phyloP scores from a whole-genome alignment of 345 rosid genomes.

The Hibiscus mutabilis region DNA sequence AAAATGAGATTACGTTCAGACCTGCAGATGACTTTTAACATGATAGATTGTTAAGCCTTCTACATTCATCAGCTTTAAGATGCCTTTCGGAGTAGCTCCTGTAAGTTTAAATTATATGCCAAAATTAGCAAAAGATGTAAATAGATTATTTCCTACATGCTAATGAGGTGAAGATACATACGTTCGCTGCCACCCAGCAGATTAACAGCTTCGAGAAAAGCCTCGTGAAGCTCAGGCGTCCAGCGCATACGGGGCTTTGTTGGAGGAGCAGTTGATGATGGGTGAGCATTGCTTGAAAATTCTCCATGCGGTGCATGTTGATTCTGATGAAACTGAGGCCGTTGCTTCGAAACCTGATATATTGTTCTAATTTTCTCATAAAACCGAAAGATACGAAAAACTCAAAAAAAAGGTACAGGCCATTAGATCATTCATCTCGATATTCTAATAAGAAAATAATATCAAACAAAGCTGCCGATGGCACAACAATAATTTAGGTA shows the following conservation, averaged over 20 bases:
- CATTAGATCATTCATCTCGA: not conserved
- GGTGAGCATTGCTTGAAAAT: constrained; percentile 20
- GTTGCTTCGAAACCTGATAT: constrained; percentile 33
- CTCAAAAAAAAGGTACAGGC: not conserved
- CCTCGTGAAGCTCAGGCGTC: constrained; percentile 94
- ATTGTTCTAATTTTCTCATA: not conserved
- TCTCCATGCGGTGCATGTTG: constrained; percentile 33
- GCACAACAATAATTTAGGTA: not conserved
- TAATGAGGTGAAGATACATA: constrained; percentile 29
- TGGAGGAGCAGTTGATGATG: constrained; percentile 27
- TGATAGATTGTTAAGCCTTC: constrained; percentile 85
- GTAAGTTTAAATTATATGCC: constrained; percentile 20
- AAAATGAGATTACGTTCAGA: constrained; percentile 14
- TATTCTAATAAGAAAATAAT: not conserved
- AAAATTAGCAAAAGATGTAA: not conserved
- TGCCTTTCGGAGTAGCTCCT: constrained; percentile 97
- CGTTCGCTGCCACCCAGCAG: constrained; percentile 88
- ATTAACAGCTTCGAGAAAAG: constrained; percentile 85
- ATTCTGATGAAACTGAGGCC: constrained; percentile 30
- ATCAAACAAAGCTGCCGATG: not conserved
- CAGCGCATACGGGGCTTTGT: constrained; percentile 83
- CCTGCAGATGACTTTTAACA: constrained; percentile 98
- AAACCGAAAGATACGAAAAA: not conserved
- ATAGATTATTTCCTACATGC: not conserved
- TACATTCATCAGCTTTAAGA: constrained; percentile 71